phyloP scores from a whole-genome alignment of 495 filamentous ascomycete species.

The Bryoglossum gracile region DNA sequence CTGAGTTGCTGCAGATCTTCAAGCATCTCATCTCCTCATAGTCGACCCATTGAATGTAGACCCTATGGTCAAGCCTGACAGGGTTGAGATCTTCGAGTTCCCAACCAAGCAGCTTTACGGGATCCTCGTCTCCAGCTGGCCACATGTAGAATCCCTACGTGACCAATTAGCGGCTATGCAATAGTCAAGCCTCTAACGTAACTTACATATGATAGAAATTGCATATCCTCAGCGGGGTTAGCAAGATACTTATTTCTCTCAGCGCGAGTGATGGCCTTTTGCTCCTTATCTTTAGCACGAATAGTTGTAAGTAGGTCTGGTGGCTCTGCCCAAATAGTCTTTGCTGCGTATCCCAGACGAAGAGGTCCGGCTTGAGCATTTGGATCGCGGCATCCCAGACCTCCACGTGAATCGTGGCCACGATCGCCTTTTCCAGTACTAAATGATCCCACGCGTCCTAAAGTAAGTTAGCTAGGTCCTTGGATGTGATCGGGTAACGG shows the following conservation, averaged over 20 bases:
- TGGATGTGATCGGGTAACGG: too few relatives aligned
- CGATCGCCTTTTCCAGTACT: too few relatives aligned
- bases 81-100: conserved; percentile 41
- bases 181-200: neutral
- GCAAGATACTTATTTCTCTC: neutral
- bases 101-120: conserved; percentile 35
- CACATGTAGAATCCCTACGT: conserved; percentile 35
- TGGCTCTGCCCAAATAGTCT: too few relatives aligned
- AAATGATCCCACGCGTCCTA: too few relatives aligned
- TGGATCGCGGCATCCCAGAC: too few relatives aligned
- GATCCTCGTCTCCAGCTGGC: conserved; percentile 35
- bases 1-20: conserved; percentile 27
- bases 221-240: neutral
- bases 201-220: neutral
- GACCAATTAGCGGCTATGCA: neutral
- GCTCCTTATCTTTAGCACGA: too few relatives aligned
- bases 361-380: too few relatives aligned
- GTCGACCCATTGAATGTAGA: conserved; percentile 29
- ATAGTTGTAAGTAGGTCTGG: too few relatives aligned
- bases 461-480: too few relatives aligned
- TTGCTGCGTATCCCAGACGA: too few relatives aligned
- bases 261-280: too few relatives aligned
- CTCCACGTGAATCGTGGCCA: too few relatives aligned
- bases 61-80: conserved; percentile 32
- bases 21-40: conserved; percentile 26